phyloP scores from a whole-genome alignment of 768 basidiomycete genomes.

The Mycena chlorophos region DNA sequence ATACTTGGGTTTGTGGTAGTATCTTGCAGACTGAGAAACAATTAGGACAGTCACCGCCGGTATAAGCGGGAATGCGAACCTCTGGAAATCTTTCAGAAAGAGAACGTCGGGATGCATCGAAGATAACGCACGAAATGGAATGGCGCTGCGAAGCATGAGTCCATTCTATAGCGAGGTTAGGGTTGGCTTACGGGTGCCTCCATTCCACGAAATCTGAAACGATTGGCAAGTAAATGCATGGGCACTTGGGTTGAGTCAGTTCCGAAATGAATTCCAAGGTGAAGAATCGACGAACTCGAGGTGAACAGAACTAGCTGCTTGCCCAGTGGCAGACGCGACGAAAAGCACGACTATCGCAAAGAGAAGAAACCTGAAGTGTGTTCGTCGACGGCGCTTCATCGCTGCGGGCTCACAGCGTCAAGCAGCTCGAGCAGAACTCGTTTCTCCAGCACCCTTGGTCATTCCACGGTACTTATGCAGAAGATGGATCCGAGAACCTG shows the following conservation, averaged over 20 bases:
- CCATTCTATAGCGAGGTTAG: neutral
- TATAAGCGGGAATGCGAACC: conserved; percentile 1
- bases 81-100: neutral
- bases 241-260: neutral
- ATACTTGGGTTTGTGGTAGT: conserved; percentile 1
- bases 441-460: no score
- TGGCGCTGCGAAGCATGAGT: conserved; percentile 2
- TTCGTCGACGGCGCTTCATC: neutral
- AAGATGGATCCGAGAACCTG: no score
- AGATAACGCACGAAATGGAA: conserved; percentile 7
- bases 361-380: neutral
- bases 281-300: conserved; percentile 1
- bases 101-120: neutral
- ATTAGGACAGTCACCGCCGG: no score
- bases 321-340: neutral
- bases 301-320: conserved; percentile 7
- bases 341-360: neutral
- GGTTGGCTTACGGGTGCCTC: conserved; percentile 4
- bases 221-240: conserved; percentile 15
- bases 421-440: no score
- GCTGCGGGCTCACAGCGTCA: neutral
- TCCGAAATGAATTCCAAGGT: neutral
- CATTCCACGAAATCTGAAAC: conserved; percentile 8
- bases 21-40: conserved; percentile 1
- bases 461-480: no score